Percentiles rank a stretch among this genome's conserved stretches.
Conservation (phyloP, 352 stramenopile species). For the Pythium coloratum region DNA sequence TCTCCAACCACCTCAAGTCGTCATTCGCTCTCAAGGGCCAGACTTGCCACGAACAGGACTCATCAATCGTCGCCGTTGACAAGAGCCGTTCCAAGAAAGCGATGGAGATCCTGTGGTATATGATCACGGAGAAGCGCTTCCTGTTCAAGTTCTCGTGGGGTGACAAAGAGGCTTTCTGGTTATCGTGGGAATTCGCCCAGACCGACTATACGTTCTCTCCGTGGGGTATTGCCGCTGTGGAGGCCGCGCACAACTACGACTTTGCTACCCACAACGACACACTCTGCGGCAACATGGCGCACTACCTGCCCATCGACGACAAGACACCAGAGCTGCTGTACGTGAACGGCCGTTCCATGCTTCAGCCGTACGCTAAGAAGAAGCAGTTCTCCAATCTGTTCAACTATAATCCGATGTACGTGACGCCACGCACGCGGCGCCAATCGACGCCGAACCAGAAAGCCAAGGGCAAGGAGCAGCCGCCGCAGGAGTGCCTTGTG, state of each 20-base stretch:
- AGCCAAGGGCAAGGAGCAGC: slow-evolving; percentile 14
- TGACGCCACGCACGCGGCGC: slow-evolving; percentile 36
- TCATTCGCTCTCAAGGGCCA: slow-evolving; percentile 44
- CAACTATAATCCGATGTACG: slow-evolving; percentile 50
- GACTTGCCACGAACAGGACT: slow-evolving; percentile 70
- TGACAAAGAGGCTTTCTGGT: slow-evolving; percentile 77
- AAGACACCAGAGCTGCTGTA: slow-evolving; percentile 44
- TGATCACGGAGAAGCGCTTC: slow-evolving; percentile 70
- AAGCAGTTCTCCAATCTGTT: slow-evolving; percentile 41
- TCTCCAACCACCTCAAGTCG: slow-evolving; percentile 33
- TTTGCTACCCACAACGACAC: slow-evolving; percentile 54
- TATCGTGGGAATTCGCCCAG: slow-evolving; percentile 63
- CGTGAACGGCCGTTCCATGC: slow-evolving; percentile 54
- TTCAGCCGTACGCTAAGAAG: slow-evolving; percentile 39
- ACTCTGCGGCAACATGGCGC: slow-evolving; percentile 64
- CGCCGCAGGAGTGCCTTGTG: slow-evolving; percentile 18
- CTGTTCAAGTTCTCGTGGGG: slow-evolving; percentile 64
- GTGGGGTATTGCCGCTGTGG: slow-evolving; percentile 55
- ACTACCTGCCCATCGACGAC: slow-evolving; percentile 47
- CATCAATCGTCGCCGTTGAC: slow-evolving; percentile 70
- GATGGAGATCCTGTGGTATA: slow-evolving; percentile 63
- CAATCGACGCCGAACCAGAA: slow-evolving; percentile 8
- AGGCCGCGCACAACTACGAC: slow-evolving; percentile 49
- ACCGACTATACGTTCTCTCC: slow-evolving; percentile 63
- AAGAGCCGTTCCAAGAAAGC: slow-evolving; percentile 47